Base-by-base conservation (phyloP, 306 rosid species). In the Fragaria nilgerrensis region DNA sequence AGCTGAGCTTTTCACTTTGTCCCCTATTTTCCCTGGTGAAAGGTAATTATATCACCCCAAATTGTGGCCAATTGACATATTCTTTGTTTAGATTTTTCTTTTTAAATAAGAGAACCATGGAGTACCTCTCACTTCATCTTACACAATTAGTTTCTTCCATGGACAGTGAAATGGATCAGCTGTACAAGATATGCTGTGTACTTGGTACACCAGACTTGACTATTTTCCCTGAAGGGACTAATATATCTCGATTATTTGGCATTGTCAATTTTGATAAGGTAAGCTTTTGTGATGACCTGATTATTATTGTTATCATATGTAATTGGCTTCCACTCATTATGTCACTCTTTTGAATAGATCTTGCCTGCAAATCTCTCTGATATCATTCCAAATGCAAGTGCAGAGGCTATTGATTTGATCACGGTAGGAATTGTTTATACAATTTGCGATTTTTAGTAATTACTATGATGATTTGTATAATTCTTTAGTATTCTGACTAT, bases 11-110 rank as follows among this genome's bases (percentile, higher is more conserved):
- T 92, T 87, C 85, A 90, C 90, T 81, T 72, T 88, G 82, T 85
- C 89, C 83, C 97, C 97, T 25, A 61, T 92, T 78, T 90, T 90
- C 83, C 97, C 97, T 39, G 97, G 97, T 77, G 95, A 88, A 88
- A 92, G 97, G 97, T 92, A 84, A 81, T 47, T 68, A 68, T 65
- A 48, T 32, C 52, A 7, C 9, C 77, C 71, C 82, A 48, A 34
- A 41, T 5, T 53, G 11, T 34, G 11, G 7, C 9, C 48, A 65
- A 65, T 19, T 36, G 27, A 13, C 47, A 37, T 36, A 20, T 9
- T 36, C 49, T 37, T 37, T 34, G 48, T 5, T 10, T 61, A 27
- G 16, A 27, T 15, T 41, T 56, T 44, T 41, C 34, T n/a, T 15
- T 13, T 69, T 13, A 14, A 22, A 4, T 44, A 62, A 16, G 20